phyloP scores from a whole-genome alignment of 176 grass and related monocot species.

The Oryza australiensis region DNA sequence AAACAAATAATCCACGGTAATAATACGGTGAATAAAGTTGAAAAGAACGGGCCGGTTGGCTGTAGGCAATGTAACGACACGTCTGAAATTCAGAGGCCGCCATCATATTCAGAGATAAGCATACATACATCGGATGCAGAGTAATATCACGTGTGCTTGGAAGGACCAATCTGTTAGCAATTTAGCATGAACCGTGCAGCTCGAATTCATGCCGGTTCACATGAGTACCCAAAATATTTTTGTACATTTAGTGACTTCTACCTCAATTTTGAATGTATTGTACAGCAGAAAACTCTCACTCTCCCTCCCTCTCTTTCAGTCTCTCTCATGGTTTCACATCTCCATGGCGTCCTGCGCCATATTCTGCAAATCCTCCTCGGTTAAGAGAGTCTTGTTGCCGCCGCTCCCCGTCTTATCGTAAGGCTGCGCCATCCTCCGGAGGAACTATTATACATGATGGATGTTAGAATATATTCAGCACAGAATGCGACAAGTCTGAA shows the following conservation, averaged over 20 bases:
- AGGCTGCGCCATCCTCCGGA: conserved; percentile 92
- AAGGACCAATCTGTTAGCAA: background rate
- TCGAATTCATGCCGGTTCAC: conserved; percentile 10
- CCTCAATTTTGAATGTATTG: background rate
- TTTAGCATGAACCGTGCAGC: background rate
- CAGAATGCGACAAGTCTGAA: background rate
- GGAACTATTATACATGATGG: conserved; percentile 48
- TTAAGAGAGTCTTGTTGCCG: conserved; percentile 71
- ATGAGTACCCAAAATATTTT: background rate
- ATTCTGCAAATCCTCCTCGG: conserved; percentile 74
- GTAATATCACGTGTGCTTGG: background rate
- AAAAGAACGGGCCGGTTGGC: no score
- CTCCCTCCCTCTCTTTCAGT: background rate
- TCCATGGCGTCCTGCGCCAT: conserved; percentile 64
- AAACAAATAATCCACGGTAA: no score
- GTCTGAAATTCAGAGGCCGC: no score
- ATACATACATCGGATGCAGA: no score
- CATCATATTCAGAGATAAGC: background rate
- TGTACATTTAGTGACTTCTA: conserved; percentile 20
- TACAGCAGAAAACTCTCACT: background rate
- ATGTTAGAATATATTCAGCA: background rate
- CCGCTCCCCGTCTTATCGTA: conserved; percentile 76
- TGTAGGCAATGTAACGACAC: no score
- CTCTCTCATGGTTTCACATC: conserved; percentile 18
- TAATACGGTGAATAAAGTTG: no score